phyloP scores from a whole-genome alignment of 1,139 yeast genomes.

The Pneumocystis canis region DNA sequence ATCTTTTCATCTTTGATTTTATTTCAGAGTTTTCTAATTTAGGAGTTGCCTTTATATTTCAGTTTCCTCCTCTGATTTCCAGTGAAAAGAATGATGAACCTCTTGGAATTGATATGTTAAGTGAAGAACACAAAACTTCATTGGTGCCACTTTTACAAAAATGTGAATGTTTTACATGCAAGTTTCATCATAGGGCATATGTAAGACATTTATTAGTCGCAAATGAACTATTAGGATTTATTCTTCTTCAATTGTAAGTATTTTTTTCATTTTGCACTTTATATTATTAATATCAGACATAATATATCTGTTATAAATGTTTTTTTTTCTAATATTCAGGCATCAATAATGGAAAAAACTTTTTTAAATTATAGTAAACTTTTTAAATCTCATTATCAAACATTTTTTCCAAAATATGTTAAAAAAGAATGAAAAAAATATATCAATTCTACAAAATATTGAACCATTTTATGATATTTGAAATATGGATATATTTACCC shows the following conservation, averaged over 20 bases:
- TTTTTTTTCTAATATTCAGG: neutral
- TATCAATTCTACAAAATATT: neutral
- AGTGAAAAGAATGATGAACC: neutral
- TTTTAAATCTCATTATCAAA: neutral
- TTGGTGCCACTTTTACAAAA: neutral
- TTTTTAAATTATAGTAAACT: neutral
- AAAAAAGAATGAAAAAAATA: neutral
- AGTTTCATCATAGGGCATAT: neutral
- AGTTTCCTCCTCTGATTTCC: neutral
- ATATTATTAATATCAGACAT: neutral
- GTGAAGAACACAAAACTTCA: neutral
- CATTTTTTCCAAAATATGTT: neutral
- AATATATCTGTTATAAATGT: neutral
- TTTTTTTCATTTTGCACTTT: neutral
- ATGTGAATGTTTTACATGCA: neutral
- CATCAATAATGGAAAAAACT: neutral
- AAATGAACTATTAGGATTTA: neutral
- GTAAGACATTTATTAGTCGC: neutral
- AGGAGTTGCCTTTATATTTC: neutral
- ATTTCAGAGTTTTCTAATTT: neutral
- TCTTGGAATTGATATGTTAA: neutral
- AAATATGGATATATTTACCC: neutral
- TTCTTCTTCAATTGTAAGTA: constrained; percentile 1
- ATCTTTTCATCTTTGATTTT: neutral
- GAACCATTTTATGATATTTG: neutral